Conservation (phyloP, 2,329 filamentous ascomycete species). For the Xylariaceae sp. region DNA sequence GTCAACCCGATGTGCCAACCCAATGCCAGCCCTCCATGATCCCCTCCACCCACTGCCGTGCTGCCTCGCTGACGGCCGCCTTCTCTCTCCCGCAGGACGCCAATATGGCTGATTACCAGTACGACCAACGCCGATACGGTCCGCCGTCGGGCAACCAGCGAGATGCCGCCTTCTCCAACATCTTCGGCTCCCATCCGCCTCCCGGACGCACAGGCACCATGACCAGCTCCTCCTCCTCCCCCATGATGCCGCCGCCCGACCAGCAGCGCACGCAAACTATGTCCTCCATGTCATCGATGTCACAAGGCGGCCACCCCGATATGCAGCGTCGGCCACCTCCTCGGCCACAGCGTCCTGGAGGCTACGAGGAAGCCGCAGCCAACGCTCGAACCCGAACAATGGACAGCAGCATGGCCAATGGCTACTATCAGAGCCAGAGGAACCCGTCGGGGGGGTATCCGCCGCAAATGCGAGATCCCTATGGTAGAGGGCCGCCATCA, state of each 20-base stretch:
- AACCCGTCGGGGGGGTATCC: constrained; percentile 49
- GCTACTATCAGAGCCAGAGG: constrained; percentile 54
- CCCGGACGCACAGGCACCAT: constrained; percentile 92
- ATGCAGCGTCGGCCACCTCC: constrained; percentile 66
- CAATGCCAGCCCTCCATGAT: constrained; percentile 7
- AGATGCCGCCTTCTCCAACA: constrained; percentile 93
- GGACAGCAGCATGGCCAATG: constrained; percentile 45
- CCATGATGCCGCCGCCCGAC: constrained; percentile 55
- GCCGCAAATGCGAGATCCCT: constrained; percentile 33
- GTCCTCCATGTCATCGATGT: constrained; percentile 66
- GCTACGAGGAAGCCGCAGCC: constrained; percentile 37
- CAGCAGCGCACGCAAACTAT: constrained; percentile 70
- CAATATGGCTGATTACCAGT: constrained; percentile 59
- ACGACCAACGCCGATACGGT: constrained; percentile 54
- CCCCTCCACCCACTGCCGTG: constrained; percentile 6
- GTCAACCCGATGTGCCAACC: background rate
- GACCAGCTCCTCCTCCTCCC: constrained; percentile 68
- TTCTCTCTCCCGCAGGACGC: constrained; percentile 38
- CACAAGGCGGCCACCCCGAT: constrained; percentile 30
- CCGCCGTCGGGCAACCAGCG: constrained; percentile 63
- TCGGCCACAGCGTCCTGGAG: constrained; percentile 34
- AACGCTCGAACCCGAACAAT: constrained; percentile 41
- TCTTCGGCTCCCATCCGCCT: constrained; percentile 85
- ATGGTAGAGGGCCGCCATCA: constrained; percentile 41
- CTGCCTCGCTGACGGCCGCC: constrained; percentile 21